Percentiles rank a stretch among this genome's conserved stretches.
phyloP scores from a whole-genome alignment of 495 filamentous ascomycete species.

The Aspergillus mulundensis region DNA sequence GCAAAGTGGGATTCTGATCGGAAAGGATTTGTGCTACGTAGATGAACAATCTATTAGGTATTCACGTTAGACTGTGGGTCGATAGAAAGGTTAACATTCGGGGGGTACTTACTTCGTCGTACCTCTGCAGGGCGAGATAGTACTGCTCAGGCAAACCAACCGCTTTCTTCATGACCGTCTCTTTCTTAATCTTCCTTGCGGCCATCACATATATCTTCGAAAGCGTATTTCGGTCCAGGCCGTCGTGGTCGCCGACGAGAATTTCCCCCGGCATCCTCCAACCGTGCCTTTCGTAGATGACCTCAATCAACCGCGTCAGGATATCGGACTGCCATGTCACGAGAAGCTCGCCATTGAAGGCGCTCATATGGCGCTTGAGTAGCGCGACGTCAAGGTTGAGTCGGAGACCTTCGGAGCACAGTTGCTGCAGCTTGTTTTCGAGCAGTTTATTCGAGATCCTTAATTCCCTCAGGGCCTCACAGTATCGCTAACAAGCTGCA shows the following conservation, averaged over 20 bases:
- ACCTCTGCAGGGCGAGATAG: slow-evolving; percentile 28
- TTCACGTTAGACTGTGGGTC: slow-evolving; percentile 12
- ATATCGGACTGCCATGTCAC: slow-evolving; percentile 37
- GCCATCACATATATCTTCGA: slow-evolving; percentile 26
- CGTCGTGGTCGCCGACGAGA: slow-evolving; percentile 14
- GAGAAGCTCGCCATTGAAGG: slow-evolving; percentile 28
- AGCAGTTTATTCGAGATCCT: slow-evolving; percentile 25
- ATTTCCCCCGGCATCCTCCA: slow-evolving; percentile 23
- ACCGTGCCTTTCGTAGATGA: slow-evolving; percentile 25
- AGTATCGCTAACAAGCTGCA: slow-evolving; percentile 14
- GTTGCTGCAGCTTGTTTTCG: slow-evolving; percentile 18
- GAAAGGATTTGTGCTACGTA: slow-evolving; percentile 33
- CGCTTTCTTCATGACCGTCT: slow-evolving; percentile 16
- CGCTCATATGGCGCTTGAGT: slow-evolving; percentile 28
- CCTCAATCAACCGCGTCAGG: slow-evolving; percentile 37
- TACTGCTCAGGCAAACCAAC: slow-evolving; percentile 29
- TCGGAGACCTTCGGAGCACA: slow-evolving; percentile 18
- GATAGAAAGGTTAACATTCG: background rate
- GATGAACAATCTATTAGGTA: slow-evolving; percentile 24
- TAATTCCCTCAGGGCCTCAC: slow-evolving; percentile 17
- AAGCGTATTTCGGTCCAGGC: slow-evolving; percentile 20
- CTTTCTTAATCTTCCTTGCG: slow-evolving; percentile 22
- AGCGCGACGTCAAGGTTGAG: slow-evolving; percentile 27
- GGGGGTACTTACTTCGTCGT: slow-evolving; percentile 27
- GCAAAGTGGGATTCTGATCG: slow-evolving; percentile 33